phyloP scores from a whole-genome alignment of 2,329 filamentous ascomycete genomes.

The Tricladium varicosporioides region DNA sequence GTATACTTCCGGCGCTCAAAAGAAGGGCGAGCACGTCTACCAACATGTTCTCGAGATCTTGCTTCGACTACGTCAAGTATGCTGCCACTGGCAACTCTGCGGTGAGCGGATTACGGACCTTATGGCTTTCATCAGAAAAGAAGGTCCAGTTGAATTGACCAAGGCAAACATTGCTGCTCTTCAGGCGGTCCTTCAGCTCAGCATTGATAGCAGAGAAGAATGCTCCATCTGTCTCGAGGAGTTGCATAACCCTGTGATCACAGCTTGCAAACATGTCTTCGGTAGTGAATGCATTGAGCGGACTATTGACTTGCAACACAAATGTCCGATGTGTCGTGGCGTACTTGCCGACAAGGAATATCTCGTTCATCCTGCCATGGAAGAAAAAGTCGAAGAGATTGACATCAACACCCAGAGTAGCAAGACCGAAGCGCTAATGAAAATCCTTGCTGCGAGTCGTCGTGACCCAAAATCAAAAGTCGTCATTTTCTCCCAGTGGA shows the following conservation, averaged over 20 bases:
- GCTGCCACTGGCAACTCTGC: conserved; percentile 85
- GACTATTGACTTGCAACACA: conserved; percentile 72
- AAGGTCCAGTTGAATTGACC: conserved; percentile 66
- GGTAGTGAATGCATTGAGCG: conserved; percentile 71
- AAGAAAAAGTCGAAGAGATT: conserved; percentile 49
- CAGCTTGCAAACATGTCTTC: conserved; percentile 79
- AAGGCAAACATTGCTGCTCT: conserved; percentile 70
- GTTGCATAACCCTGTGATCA: conserved; percentile 74
- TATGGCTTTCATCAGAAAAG: conserved; percentile 64
- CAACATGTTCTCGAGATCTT: conserved; percentile 77
- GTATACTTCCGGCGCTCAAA: conserved; percentile 51
- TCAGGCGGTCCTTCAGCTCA: conserved; percentile 72
- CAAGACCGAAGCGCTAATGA: conserved; percentile 77
- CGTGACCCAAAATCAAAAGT: conserved; percentile 64
- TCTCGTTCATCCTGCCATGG: conserved; percentile 65
- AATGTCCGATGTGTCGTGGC: conserved; percentile 82
- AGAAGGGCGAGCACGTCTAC: conserved; percentile 54
- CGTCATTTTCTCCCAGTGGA: conserved; percentile 77
- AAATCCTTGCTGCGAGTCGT: conserved; percentile 69
- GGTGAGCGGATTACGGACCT: conserved; percentile 72
- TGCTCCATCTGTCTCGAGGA: conserved; percentile 79
- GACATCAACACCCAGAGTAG: conserved; percentile 69
- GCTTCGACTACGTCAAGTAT: conserved; percentile 79
- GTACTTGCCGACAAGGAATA: conserved; percentile 57
- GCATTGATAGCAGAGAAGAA: conserved; percentile 77